phyloP scores from a whole-genome alignment of 352 stramenopile genomes.

The Elongisporangium prolatum region DNA sequence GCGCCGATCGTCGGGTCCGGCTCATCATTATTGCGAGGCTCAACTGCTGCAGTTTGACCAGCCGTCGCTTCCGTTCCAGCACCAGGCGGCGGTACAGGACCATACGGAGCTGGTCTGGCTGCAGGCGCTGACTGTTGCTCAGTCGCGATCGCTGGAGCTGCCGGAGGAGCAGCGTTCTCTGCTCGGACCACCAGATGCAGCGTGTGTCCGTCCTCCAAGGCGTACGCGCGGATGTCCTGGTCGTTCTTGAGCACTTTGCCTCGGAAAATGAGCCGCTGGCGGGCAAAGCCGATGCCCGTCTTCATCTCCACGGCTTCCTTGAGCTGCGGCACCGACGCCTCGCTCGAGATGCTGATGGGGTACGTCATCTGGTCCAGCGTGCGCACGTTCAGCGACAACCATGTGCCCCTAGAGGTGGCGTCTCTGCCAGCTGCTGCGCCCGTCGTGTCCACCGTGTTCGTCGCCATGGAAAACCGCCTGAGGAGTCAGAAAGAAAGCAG shows the following conservation, averaged over 20 bases:
- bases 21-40: constrained; percentile 56
- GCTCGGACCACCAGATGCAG: constrained; percentile 74
- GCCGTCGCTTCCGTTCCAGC: not conserved
- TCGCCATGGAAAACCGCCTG: not conserved
- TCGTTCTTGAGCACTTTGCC: constrained; percentile 87
- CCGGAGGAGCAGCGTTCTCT: constrained; percentile 8
- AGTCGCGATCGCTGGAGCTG: constrained; percentile 1
- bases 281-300: constrained; percentile 66
- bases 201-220: constrained; percentile 78
- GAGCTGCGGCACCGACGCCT: constrained; percentile 69
- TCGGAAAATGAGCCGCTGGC: constrained; percentile 83
- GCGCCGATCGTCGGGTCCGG: constrained; percentile 46
- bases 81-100: constrained; percentile 7
- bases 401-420: constrained; percentile 5
- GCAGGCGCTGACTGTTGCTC: constrained; percentile 1
- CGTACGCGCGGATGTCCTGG: constrained; percentile 62
- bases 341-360: constrained; percentile 51
- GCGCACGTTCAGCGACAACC: constrained; percentile 72
- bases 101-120: constrained; percentile 7
- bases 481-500: not conserved
- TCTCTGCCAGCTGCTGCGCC: not conserved
- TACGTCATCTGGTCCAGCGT: constrained; percentile 83
- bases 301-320: constrained; percentile 64
- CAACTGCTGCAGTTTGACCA: not conserved
- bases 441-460: not conserved